These are phyloP conservation scores for Cunninghamia lanceolata DNA, from an alignment of 75 land plant species.

Conservation along the genomic window DNA sequence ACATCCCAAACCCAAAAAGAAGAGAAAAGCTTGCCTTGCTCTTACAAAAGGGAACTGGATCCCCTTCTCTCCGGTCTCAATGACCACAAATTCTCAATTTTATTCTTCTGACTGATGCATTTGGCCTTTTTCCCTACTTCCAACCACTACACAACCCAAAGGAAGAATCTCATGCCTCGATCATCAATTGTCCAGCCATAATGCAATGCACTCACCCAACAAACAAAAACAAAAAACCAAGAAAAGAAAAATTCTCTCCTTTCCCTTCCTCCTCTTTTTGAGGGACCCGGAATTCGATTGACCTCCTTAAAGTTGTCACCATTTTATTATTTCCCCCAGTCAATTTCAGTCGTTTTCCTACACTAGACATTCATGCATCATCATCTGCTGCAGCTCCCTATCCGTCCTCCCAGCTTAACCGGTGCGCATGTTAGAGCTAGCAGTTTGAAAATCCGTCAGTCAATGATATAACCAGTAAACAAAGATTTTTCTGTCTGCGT, in stretches of 20 bases:
- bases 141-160: background rate
- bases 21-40: background rate
- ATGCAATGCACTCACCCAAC: background rate
- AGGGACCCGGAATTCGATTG: constrained; percentile 2
- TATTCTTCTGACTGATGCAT: background rate
- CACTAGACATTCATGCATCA: background rate
- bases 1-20: background rate
- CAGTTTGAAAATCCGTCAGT: background rate
- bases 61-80: background rate
- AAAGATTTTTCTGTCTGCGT: background rate
- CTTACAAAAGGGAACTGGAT: background rate
- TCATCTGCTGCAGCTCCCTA: background rate
- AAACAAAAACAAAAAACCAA: background rate
- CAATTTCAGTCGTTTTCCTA: background rate
- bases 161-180: background rate
- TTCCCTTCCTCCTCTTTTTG: background rate
- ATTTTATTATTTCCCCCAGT: background rate
- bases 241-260: background rate
- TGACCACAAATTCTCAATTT: background rate
- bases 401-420: background rate
- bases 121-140: background rate
- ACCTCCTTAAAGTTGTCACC: constrained; percentile 1
- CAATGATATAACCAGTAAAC: background rate
- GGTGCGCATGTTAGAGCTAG: background rate
- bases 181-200: background rate